Evolutionary conservation across 1,284 basidiomycete species (phyloP), one percentile per base, ranked within the genome.

Genomic region (Ustilago cynodontis): DNA sequence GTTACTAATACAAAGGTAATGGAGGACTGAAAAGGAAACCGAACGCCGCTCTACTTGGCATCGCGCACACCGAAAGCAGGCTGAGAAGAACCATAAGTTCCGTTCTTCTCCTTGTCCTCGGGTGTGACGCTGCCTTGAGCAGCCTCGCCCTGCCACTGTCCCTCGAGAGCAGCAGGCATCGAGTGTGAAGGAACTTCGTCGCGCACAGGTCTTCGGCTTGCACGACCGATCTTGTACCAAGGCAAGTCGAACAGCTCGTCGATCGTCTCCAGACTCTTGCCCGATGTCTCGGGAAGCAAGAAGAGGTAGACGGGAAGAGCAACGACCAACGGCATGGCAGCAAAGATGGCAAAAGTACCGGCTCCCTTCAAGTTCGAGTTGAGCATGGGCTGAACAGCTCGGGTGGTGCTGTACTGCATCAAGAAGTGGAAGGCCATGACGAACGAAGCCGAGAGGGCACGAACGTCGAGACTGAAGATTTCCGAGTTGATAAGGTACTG

Each of bases 401-500:
- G 73, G 8, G 73, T 77, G 29, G 65, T 65, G 52, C 61, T 62
- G 65, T 71, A 77, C 62, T 77, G 73, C 61, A 77, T 61, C 39
- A 70, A 39, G 58, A 68, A 77, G 62, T 77, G 73, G 61, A 77
- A 67, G 1, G 59, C 69, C 73, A 77, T 77, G 11, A 77, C 65
- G 43, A 77, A 64, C n/a, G 73, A 71, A 8, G 73, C 69, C 1
- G 65, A 71, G 31, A 77, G 61, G 2, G 73, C 69, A 52, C 73
- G 73, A 16, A 77, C 73, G 49, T 71, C 69, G 9, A 77, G 69
- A 45, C 53, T 56, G 62, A 77, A 71, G 61, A 77, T 77, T 33
- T 77, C 73, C 37, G 65, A 65, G 65, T 71, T 71, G 65, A 77
- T 71, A 10, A 77, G 65, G 65, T 77, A 77, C 59, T 77, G 73